These are phyloP conservation scores for Dendrobium nobile DNA, from an alignment of 106 monocot genomes.

Conservation along the genomic window DNA sequence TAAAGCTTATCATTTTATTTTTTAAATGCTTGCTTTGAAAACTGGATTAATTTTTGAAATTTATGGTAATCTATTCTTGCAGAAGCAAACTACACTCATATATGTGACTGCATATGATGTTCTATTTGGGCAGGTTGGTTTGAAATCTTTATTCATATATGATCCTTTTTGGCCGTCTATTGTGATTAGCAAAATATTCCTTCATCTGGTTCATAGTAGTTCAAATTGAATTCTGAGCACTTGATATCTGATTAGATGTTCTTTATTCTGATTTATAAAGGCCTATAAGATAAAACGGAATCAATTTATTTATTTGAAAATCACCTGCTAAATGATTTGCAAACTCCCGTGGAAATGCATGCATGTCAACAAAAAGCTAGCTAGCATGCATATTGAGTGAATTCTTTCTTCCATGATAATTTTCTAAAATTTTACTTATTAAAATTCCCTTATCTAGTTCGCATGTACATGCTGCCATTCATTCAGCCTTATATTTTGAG, in stretches of 20 bases:
- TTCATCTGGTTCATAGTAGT: neutral
- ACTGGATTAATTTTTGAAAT: neutral
- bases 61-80: constrained; percentile 20
- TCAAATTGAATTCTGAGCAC: neutral
- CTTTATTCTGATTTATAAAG: neutral
- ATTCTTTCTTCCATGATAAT: neutral
- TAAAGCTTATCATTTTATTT: neutral
- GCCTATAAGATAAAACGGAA: neutral
- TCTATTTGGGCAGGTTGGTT: constrained; percentile 74
- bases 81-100: constrained; percentile 85
- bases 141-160: neutral
- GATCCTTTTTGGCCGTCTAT: neutral
- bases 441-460: neutral
- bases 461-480: neutral
- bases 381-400: neutral
- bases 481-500: neutral
- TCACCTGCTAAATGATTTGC: neutral
- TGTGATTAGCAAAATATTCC: neutral
- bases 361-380: neutral
- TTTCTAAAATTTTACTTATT: neutral
- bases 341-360: neutral
- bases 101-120: constrained; percentile 76
- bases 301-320: neutral
- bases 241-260: neutral
- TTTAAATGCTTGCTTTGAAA: neutral